Conservation (phyloP, 1,284 basidiomycete species). For the Sporisorium iseilematis-ciliati region DNA sequence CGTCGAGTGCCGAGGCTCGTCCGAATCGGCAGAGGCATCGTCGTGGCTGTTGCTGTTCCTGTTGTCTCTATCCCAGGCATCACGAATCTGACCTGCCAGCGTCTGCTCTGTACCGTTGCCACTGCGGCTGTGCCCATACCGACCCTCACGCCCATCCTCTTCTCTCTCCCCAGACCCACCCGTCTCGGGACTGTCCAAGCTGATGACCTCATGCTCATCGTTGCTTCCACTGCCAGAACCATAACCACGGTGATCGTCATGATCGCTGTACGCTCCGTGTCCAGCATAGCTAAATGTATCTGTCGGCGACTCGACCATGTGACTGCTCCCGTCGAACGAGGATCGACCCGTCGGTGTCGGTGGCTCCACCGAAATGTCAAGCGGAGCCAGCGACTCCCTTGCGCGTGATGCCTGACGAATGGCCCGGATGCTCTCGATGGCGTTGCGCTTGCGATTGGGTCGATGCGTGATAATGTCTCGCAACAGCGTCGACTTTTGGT, state of each 20-base stretch:
- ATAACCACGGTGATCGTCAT: constrained; percentile 12
- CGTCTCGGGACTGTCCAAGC: constrained; percentile 4
- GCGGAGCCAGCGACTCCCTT: constrained; percentile 17
- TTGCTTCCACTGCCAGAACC: constrained; percentile 14
- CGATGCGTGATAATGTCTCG: constrained; percentile 60
- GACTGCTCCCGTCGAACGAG: constrained; percentile 21
- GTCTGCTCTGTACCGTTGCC: constrained; percentile 29
- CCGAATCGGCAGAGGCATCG: neutral
- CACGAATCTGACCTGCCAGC: constrained; percentile 34
- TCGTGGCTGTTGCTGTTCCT: constrained; percentile 4
- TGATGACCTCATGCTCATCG: neutral
- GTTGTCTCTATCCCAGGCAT: constrained; percentile 34
- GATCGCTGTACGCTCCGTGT: neutral
- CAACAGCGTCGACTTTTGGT: constrained; percentile 62
- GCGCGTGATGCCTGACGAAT: constrained; percentile 37
- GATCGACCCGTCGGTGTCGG: constrained; percentile 28
- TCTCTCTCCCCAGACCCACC: neutral
- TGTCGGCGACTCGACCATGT: constrained; percentile 33
- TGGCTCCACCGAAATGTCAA: constrained; percentile 39
- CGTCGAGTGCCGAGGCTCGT: constrained; percentile 15
- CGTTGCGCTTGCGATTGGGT: constrained; percentile 42
- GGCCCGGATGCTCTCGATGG: constrained; percentile 44
- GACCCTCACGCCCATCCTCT: constrained; percentile 15
- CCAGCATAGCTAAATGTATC: constrained; percentile 31
- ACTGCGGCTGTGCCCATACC: constrained; percentile 5